Evolutionary conservation across 352 stramenopile genomes (phyloP), one percentile per base, ranked within the genome.

Genomic region (Globisporangium rhizosaccharum): DNA sequence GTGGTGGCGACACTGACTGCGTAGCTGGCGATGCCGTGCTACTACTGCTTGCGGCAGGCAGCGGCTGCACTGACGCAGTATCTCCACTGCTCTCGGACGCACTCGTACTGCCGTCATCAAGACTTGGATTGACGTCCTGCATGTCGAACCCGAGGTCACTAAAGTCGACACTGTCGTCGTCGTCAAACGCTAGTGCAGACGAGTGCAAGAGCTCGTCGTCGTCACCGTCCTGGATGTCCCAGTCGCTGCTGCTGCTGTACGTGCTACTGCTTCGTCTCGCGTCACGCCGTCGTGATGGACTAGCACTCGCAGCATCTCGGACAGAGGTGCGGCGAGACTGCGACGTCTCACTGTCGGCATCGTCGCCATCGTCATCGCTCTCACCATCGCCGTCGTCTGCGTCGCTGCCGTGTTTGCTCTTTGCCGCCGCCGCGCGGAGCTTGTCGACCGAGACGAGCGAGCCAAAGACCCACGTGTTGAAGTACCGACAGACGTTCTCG

Each of bases 401-500:
- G 37, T 14, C 23, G 23, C 23, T 23, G 23, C 23, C 23, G 23
- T 23, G 23, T 23, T 23, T 23, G 23, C 23, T 23, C 23, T 23
- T 23, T 23, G 23, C 23, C 23, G 23, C 23, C 44, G 39, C 42
- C 1, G 53, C 70, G 1, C 66, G 66, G 10, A 79, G 66, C 33
- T 66, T 70, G 44, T 84, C 79, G 55, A 83, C 69, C 2, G 82
- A 74, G 17, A 92, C 79, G 18, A 92, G 64, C 11, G 72, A 88
- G 18, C 76, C 80, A 14, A 79, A 71, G 41, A 93, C 80, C 83
- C 83, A 93, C 26, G 83, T 89, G 57, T 89, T 85, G 70, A 81
- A 93, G 70, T 98, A 98, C 8, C 94, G 75, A 30, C 96, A 97
- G 46, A 98, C 95, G 62, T 98, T 97, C 61, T 97, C 93, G 53